Base-by-base conservation (phyloP, 2,329 filamentous ascomycete genomes). In the Periconia macrospinosa region DNA sequence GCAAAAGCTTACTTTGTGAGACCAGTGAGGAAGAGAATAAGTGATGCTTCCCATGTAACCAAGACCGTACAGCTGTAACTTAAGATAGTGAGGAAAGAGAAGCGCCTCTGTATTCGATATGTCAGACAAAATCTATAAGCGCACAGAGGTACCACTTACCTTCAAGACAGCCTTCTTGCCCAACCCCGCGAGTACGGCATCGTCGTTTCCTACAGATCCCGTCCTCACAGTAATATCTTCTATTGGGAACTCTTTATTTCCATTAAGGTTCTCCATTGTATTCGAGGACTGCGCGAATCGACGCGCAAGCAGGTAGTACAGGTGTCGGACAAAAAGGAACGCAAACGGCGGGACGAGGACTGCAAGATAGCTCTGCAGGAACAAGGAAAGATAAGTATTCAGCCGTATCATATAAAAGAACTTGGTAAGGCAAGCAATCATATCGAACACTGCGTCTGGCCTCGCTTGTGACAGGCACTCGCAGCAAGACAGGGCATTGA, bases 31-130 rank as follows among this genome's bases (percentile, higher is more conserved):
- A 63, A 68, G 20, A 68, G 14, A 19, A 63, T 53, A 15, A 70
- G 41, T 30, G 59, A 61, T 1, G 53, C 64, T 45, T 69, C 67
- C 67, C 67, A 70, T 9, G 67, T 68, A 9, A 66, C 58, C 52
- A 70, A 47, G 15, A 69, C 59, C 1, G 64, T 67, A 43, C 66
- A 69, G 19, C 61, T 66, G 48, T 67, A 65, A 5, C 66, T 66
- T 2, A 69, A 33, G 30, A 67, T 66, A 0, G 61, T 59, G 2
- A 69, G 52, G 17, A 69, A 69, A 1, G 62, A 57, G 50, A 70
- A 70, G 15, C 58, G 61, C 30, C 67, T 53, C 66, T 69, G 43
- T 10, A 42, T 30, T n/a, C 10, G 11, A 45, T 23, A 35, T 35
- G 18, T 46, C 27, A 46, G 27, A 23, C 15, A 9, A n/a, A 46